These are phyloP conservation scores for Kuraishia ogatae DNA, from an alignment of 805 yeast genomes.

Conservation along the genomic window DNA sequence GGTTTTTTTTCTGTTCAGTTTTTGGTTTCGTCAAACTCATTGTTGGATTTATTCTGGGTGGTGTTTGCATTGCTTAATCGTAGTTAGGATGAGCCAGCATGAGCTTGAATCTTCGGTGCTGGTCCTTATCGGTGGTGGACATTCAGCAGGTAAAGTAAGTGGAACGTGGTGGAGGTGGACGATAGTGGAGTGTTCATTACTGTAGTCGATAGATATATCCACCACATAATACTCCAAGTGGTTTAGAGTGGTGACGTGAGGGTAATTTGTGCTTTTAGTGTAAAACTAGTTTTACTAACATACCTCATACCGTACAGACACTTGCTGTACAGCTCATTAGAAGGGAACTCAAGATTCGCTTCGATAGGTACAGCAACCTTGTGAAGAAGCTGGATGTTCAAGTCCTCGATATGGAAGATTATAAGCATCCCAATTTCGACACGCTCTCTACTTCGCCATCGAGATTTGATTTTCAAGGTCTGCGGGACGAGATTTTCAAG, in stretches of 20 bases:
- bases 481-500: conserved; percentile 12
- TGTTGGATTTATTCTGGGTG: neutral
- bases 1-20: too few species aligned
- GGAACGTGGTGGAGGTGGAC: neutral
- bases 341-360: conserved; percentile 14
- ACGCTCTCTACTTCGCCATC: conserved; percentile 24
- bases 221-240: too few species aligned
- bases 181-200: too few species aligned
- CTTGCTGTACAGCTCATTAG: conserved; percentile 14
- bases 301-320: conserved; percentile 15
- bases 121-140: conserved; percentile 25
- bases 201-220: too few species aligned
- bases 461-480: conserved; percentile 27
- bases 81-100: neutral
- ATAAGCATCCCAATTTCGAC: conserved; percentile 1
- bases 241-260: too few species aligned
- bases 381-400: conserved; percentile 8
- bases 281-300: too few species aligned
- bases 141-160: conserved; percentile 22
- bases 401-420: conserved; percentile 17
- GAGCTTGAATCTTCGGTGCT: conserved; percentile 3
- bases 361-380: conserved; percentile 5
- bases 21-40: too few species aligned
- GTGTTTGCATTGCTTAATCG: neutral
- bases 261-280: too few species aligned